Conservation (phyloP, 2,329 filamentous ascomycete genomes). For the Aspergillus melleus region DNA sequence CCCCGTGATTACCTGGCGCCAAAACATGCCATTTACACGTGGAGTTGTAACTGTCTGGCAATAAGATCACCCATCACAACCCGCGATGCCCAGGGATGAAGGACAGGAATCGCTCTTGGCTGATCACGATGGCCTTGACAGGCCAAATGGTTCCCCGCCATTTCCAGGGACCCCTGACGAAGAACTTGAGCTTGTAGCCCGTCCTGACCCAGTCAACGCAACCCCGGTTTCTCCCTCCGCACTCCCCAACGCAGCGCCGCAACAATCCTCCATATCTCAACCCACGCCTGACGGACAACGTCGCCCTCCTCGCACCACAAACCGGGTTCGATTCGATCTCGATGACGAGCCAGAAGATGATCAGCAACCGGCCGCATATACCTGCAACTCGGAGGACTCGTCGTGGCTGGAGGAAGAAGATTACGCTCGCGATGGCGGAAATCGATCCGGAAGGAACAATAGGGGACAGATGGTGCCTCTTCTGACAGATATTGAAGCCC, state of each 20-base stretch:
- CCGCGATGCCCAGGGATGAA: conserved; percentile 46
- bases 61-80: conserved; percentile 16
- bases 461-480: conserved; percentile 63
- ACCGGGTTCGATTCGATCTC: conserved; percentile 74
- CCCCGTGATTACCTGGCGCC: conserved; percentile 23
- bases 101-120: conserved; percentile 32
- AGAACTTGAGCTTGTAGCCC: conserved; percentile 28
- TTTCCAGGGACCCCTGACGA: conserved; percentile 34
- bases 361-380: conserved; percentile 32
- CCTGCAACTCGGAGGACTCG: conserved; percentile 28
- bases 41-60: conserved; percentile 10
- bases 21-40: conserved; percentile 14
- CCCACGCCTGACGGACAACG: conserved; percentile 41
- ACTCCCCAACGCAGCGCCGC: conserved; percentile 23
- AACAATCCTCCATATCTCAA: conserved; percentile 45
- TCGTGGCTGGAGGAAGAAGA: conserved; percentile 61
- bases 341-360: conserved; percentile 33
- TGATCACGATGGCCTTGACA: conserved; percentile 30
- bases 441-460: conserved; percentile 38
- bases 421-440: conserved; percentile 51
- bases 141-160: conserved; percentile 33
- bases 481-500: conserved; percentile 79
- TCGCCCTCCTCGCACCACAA: conserved; percentile 61
- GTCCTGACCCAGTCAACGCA: conserved; percentile 22
- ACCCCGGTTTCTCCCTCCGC: conserved; percentile 21